phyloP scores from a whole-genome alignment of 352 stramenopile genomes.

The Pythium apleroticum region DNA sequence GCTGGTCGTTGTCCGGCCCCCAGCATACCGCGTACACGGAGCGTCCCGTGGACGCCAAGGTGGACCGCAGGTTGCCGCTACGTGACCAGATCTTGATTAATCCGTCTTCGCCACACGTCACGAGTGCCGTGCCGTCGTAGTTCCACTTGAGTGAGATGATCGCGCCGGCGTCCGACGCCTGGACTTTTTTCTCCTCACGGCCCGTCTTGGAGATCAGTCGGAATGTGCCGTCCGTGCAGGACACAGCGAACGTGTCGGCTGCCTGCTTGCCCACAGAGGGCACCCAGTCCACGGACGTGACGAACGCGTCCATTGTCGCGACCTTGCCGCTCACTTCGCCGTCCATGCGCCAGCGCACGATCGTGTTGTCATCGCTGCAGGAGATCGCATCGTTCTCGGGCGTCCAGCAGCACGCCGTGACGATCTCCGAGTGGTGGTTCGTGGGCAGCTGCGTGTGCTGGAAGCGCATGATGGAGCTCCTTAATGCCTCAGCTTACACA shows the following conservation, averaged over 20 bases:
- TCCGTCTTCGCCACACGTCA: conserved; percentile 91
- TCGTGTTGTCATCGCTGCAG: conserved; percentile 84
- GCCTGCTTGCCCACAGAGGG: conserved; percentile 81
- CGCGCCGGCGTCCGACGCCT: conserved; percentile 76
- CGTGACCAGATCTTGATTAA: conserved; percentile 93
- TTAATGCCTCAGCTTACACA: not conserved
- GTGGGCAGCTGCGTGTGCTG: conserved; percentile 72
- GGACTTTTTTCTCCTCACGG: conserved; percentile 91
- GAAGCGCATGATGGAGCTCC: conserved; percentile 52
- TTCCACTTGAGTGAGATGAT: conserved; percentile 93
- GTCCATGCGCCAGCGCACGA: conserved; percentile 85
- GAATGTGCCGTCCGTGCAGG: conserved; percentile 90
- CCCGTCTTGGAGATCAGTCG: conserved; percentile 88
- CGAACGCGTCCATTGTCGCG: conserved; percentile 68
- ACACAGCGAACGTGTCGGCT: conserved; percentile 85
- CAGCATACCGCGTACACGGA: conserved; percentile 91
- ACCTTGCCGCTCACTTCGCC: conserved; percentile 77
- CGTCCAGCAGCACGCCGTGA: conserved; percentile 86
- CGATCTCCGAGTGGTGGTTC: conserved; percentile 80
- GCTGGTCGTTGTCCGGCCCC: conserved; percentile 90
- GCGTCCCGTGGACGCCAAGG: conserved; percentile 73
- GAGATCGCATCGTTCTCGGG: conserved; percentile 88
- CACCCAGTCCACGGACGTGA: conserved; percentile 81
- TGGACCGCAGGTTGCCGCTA: conserved; percentile 86
- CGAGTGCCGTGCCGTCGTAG: conserved; percentile 90